Base-by-base conservation (phyloP, 2,329 filamentous ascomycete species). In the Berkeleyomyces rouxiae region DNA sequence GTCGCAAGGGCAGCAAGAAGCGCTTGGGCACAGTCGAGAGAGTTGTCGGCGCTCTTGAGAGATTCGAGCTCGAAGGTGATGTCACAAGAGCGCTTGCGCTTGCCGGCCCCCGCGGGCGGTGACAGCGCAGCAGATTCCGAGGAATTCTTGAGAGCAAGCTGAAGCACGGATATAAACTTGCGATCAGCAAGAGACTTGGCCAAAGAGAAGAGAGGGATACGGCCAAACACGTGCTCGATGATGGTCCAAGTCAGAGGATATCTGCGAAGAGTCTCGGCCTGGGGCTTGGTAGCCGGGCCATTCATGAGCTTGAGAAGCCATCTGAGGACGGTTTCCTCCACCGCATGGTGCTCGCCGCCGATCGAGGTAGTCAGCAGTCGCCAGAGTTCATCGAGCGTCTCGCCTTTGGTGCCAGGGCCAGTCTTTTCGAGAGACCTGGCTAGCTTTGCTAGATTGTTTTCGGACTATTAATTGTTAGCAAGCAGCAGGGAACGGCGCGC, bases 111-210 rank as follows among this genome's bases (percentile, higher is more conserved):
- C 5, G 67, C 66, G 3, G 68, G 59, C 37, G 68, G 63, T 7
- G 66, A 46, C 33, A 57, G n/a, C 10, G 13, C 47, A 1, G 61
- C 44, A 2, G 74, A 69, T 3, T 68, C 70, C 1, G 77, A 76
- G 44, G 80, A 67, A 33, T 90, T 85, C 58, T 81, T 77, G 58
- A 90, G 72, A 0, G 85, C 82, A 67, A 82, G 80, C 67, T 85
- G 82, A 49, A 95, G 71, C 7, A 89, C 80, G 0, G 74, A 72
- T 42, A 87, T 73, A 61, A 95, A 88, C 55, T 82, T 79, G 63
- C 85, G 78, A 64, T 90, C 84, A 31, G 82, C 83, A 5, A 95
- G 77, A 3, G 87, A 83, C 64, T 84, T 83, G 7, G 88, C 87
- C 33, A 88, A 76, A 9, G 82, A 84, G 55, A 86, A 84, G 0